Base-by-base conservation (phyloP, 1,284 basidiomycete genomes). In the Baeospora myosura region DNA sequence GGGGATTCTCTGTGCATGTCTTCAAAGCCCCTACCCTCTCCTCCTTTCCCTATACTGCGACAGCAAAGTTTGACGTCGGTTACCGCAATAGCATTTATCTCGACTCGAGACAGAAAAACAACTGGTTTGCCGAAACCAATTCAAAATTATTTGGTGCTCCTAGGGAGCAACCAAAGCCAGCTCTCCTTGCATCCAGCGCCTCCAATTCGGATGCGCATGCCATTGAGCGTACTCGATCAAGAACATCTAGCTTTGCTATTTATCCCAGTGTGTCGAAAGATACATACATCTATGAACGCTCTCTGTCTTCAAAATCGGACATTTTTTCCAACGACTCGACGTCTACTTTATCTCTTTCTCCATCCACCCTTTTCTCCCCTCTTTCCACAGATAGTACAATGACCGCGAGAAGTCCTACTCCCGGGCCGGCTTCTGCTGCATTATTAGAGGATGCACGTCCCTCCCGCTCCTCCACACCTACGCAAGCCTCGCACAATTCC, bases 281-380 rank as follows among this genome's bases (percentile, higher is more conserved):
- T 42, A 66, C 69, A 14, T 79, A 67, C 59, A 63, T 80, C 45
- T 80, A 81, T 53, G 74, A 79, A 46, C 70, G 69, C 29, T 72
- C 74, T 10, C 52, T 69, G n/a, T 68, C 66, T 31, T 71, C 72
- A 31, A 75, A 76, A 54, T 72, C 69, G 24, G 76, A 77, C 53
- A 52, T 64, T 23, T 67, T 67, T 51, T 70, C 71, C 17, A 61
- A 58, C 10, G 69, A 70, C 43, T 62, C 59, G 35, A 56, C 61
- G 8, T 64, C 61, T 45, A 68, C 53, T 5, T 45, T 51, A 3
- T 55, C 58, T 1, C 50, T 57, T 24, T 48, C 59, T 3, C 54
- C 63, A 1, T 59, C 63, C 40, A 69, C 69, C 21, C 63, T 63
- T 44, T 75, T 76, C 11, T 66, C 76, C 2, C 61, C 66, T 12